Evolutionary conservation across 2,329 filamentous ascomycete genomes (phyloP), one percentile per base, ranked within the genome.

Genomic region (Beauveria australis): DNA sequence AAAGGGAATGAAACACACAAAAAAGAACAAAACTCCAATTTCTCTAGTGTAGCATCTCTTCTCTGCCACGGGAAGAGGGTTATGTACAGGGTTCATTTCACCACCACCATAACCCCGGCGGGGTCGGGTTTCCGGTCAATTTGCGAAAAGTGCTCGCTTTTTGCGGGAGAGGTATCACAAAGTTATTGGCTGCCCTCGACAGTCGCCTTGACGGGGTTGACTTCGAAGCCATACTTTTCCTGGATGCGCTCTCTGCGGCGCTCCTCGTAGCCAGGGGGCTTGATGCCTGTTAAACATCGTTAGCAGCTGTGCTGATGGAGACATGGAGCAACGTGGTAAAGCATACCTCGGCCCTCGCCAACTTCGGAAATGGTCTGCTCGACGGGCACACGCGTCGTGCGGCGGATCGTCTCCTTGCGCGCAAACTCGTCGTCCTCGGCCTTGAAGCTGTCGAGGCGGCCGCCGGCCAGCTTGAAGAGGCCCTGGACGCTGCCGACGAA

Each of bases 161-260:
- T 51, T 37, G 44, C 54, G 12, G 3, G 43, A 44, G 28, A 61
- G 52, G 43, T 30, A 52, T 52, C 14, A 41, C 3, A 33, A 49
- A 44, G 18, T 65, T 70, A 75, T 69, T 71, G 70, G 69, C 74
- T 75, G 62, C 73, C 74, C 59, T 83, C 77, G 65, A 75, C 73
- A 53, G 75, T 76, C 48, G 81, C 79, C 61, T 75, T 81, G 66
- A 87, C 83, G 60, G 86, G 82, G 70, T 88, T 84, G 70, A 96
- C 86, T 66, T 96, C 91, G 70, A 95, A 84, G 62, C 92, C 91
- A 70, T 96, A 96, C 74, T 87, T 90, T 76, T 91, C 87, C 82
- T 90, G 87, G 74, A 97, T 82, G 68, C 90, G 83, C 78, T 92
- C 81, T 66, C 85, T 84, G 74, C 92, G 86, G 74, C 92, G 82